Percentiles rank a stretch among this genome's conserved stretches.
phyloP scores from a whole-genome alignment of 2,329 filamentous ascomycete species.

The Pseudopyrenochaeta lycopersici region DNA sequence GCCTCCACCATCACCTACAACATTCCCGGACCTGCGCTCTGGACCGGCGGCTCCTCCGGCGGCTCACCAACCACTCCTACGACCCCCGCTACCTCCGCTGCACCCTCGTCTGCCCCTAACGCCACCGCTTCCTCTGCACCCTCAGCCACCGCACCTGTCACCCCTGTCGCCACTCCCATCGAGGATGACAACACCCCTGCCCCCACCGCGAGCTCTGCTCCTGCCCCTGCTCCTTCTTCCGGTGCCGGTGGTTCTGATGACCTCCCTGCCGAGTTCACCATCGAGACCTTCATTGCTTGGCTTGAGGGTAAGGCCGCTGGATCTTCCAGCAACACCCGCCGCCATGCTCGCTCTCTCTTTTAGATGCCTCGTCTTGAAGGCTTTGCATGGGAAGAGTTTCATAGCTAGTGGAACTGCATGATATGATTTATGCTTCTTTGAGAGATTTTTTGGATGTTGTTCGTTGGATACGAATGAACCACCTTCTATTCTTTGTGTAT shows the following conservation, averaged over 20 bases:
- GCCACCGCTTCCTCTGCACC: slow-evolving; percentile 18
- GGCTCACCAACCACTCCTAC: slow-evolving; percentile 21
- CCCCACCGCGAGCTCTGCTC: slow-evolving; percentile 10
- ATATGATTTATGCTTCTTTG: slow-evolving; percentile 5
- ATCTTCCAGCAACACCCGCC: slow-evolving; percentile 32
- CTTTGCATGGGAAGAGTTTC: not conserved
- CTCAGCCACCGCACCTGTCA: slow-evolving; percentile 3
- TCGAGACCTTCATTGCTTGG: slow-evolving; percentile 46
- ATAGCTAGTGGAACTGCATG: not conserved
- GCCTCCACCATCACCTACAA: slow-evolving; percentile 44
- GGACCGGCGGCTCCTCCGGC: slow-evolving; percentile 28
- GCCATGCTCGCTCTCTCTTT: slow-evolving; percentile 37
- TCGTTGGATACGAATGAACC: slow-evolving; percentile 18
- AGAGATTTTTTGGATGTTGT: slow-evolving; percentile 6
- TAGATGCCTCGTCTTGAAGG: slow-evolving; percentile 7
- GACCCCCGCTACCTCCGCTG: slow-evolving; percentile 12
- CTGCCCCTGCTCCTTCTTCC: slow-evolving; percentile 23
- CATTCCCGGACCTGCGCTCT: slow-evolving; percentile 56
- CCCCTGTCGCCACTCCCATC: slow-evolving; percentile 6
- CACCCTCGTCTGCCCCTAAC: slow-evolving; percentile 10
- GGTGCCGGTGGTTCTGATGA: slow-evolving; percentile 13
- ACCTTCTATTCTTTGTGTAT: slow-evolving; percentile 28
- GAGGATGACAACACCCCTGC: slow-evolving; percentile 13
- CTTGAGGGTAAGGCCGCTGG: slow-evolving; percentile 36
- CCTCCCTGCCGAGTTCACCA: slow-evolving; percentile 43